These are phyloP conservation scores for Nothophoma quercina DNA, from an alignment of 2,329 filamentous ascomycete species.

Conservation along the genomic window DNA sequence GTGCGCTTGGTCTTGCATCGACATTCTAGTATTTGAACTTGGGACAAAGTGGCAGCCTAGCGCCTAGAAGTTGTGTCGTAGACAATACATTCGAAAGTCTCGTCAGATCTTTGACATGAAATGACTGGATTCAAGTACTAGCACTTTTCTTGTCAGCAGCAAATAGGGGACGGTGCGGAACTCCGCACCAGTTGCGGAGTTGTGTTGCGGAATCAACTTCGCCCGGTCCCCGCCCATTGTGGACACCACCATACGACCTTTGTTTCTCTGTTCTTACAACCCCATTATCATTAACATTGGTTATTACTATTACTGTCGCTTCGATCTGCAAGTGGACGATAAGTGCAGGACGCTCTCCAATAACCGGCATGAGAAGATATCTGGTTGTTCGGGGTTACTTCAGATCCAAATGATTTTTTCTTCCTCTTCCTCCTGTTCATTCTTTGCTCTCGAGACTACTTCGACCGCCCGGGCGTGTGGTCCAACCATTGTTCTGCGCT, in stretches of 20 bases:
- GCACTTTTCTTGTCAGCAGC: constrained; percentile 1
- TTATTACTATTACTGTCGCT: background rate
- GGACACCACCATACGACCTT: too few relatives aligned
- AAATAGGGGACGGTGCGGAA: constrained; percentile 9
- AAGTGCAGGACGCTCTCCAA: background rate
- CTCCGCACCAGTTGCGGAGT: constrained; percentile 23
- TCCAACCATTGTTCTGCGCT: background rate
- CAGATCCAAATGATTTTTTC: background rate
- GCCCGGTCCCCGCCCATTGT: too few relatives aligned
- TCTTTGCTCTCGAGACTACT: background rate
- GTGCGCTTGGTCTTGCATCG: too few relatives aligned
- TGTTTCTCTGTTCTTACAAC: too few relatives aligned
- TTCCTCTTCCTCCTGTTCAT: background rate
- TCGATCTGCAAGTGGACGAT: background rate
- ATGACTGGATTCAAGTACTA: too few relatives aligned
- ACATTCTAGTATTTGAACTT: too few relatives aligned
- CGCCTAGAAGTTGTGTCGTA: background rate
- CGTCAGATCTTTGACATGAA: background rate
- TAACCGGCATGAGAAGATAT: background rate
- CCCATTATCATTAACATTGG: background rate
- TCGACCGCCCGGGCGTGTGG: background rate
- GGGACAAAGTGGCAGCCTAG: constrained; percentile 2
- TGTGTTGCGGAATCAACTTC: background rate
- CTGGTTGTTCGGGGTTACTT: background rate
- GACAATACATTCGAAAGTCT: background rate